Evolutionary conservation across 75 land plant species (phyloP), one percentile per base, ranked within the genome.

Genomic region (Cupressus sempervirens): DNA sequence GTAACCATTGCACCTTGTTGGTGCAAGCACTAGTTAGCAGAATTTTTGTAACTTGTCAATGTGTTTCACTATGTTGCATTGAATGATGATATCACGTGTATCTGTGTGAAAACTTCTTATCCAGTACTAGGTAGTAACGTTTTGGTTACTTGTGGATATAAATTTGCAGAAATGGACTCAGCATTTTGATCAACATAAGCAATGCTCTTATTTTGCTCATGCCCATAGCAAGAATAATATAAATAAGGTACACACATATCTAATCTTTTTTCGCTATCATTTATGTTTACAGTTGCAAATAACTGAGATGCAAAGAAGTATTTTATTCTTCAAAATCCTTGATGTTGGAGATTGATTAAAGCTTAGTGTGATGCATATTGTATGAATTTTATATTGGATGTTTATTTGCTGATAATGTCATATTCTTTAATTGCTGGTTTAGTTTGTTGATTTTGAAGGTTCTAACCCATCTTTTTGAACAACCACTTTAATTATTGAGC

Each of bases 221-320:
- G 95, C 98, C 18, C 99, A 97, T 76, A 89, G 87, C 85, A 92
- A 70, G 81, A 88, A 89, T 85, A 90, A 96, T 70, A 95, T 94
- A 30, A 85, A 84, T 48, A 88, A 90, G 94, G 96, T 96, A 85
- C 80, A 87, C 80, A 11, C 7, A n/a, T 52, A 79, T 2, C 46
- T 43, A 38, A 79, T 43, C 45, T 43, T 41, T 43, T 43, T 35
- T 84, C 18, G 67, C 87, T 14, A 8, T 35, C n/a, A 7, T 79
- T 45, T 29, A 23, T 41, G 29, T 45, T 20, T 43, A 20, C 46
- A 43, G 26, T 43, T 43, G 40, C 46, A 41, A 41, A 12, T 43
- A 29, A n/a, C 13, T 43, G 48, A 11, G 29, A 43, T 43, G 46
- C 48, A 79, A 10, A 16, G 13, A n/a, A 79, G n/a, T 43, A 43